Base-by-base conservation (phyloP, 306 rosid species). In the Prunus mira region DNA sequence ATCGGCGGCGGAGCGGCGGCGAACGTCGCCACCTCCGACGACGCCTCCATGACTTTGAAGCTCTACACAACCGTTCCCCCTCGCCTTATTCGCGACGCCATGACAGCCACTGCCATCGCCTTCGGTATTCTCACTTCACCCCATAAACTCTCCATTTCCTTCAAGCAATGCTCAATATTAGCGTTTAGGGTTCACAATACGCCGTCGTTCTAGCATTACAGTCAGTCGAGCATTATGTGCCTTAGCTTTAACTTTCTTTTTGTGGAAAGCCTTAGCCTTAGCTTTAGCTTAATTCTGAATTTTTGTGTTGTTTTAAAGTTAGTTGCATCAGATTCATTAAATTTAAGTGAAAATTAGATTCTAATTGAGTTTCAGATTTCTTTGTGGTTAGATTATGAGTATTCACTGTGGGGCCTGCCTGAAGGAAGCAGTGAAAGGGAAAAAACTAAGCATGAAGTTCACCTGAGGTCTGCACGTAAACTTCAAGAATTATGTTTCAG, bases 401-500 rank as follows among this genome's bases (percentile, higher is more conserved):
- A 89, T 81, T 88, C 97, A 9, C 82, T 95, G 41, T 81, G 89
- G 96, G 95, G 97, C 75, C 68, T 89, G 52, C 70, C 86, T 1
- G 97, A 89, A 81, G 98, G 90, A 73, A 92, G 98, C 83, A 73
- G 6, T 61, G 92, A 90, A 78, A 85, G 88, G 87, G 82, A 76
- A 76, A 84, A 61, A 71, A 72, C 86, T 56, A 95, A 89, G 77
- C 97, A 80, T 60, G 92, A 88, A 86, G 98, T 95, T 77, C 98
- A 95, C 83, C 90, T 88, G 12, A 88, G 98, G 77, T 95, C 98
- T 11, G 98, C 98, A 1, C 86, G 77, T 66, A 95, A 84, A 54
- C 93, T 95, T 82, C 93, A 86, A 84, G 92, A 90, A 10, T 81
- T 95, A 27, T 95, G 97, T 80, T 95, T 95, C 77, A 87, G 76